Conservation (phyloP, 2,329 filamentous ascomycete species). For the Septoria petroselini region DNA sequence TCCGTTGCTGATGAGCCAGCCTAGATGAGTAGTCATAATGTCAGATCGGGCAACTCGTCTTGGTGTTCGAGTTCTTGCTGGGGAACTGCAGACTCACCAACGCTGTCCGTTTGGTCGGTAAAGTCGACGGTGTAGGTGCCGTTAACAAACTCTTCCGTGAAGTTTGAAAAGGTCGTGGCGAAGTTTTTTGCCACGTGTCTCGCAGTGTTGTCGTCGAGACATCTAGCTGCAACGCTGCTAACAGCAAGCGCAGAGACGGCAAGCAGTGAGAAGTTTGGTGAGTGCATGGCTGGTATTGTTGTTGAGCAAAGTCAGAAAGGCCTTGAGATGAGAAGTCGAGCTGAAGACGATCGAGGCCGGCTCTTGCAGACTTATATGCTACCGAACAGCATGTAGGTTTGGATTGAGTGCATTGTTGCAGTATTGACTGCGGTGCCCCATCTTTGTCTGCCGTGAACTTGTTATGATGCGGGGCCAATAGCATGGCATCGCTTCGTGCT, state of each 20-base stretch:
- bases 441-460: not conserved
- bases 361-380: not conserved
- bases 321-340: not conserved
- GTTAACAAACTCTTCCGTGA: slow-evolving; percentile 25
- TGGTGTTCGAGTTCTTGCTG: too few species aligned
- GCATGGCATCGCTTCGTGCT: slow-evolving; percentile 1
- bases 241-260: not conserved
- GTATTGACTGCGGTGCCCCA: not conserved
- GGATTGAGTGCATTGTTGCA: not conserved
- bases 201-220: slow-evolving; percentile 17
- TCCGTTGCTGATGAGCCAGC: slow-evolving; percentile 31
- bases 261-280: not conserved
- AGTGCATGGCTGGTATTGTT: not conserved
- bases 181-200: slow-evolving; percentile 28
- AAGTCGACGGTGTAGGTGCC: slow-evolving; percentile 23
- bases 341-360: not conserved
- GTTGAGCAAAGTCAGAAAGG: not conserved
- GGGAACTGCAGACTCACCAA: slow-evolving; percentile 9
- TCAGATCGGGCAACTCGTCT: too few species aligned
- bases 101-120: slow-evolving; percentile 32
- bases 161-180: slow-evolving; percentile 28
- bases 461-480: not conserved
- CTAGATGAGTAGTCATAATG: too few species aligned
- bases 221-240: not conserved
- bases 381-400: not conserved